Conservation (phyloP, 2,329 filamentous ascomycete species). For the Aspergillus phoenicis region DNA sequence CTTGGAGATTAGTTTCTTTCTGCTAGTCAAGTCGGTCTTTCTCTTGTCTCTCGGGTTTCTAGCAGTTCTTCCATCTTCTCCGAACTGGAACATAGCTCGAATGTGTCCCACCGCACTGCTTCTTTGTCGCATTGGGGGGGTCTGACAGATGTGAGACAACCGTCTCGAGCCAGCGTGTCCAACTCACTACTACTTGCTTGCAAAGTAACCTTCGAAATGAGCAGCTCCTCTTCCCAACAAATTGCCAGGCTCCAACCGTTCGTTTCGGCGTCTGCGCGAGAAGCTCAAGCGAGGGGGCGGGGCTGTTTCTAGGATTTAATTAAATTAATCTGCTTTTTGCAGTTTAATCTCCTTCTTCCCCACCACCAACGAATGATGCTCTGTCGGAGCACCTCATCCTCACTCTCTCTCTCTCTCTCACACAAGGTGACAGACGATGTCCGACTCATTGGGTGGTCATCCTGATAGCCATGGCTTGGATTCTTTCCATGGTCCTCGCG, state of each 20-base stretch:
- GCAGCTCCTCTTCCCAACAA: not conserved
- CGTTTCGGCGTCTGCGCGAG: not conserved
- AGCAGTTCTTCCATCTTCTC: not conserved
- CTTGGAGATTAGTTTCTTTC: too few species aligned
- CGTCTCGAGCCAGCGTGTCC: not conserved
- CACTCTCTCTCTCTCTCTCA: too few species aligned
- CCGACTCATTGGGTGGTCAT: not conserved
- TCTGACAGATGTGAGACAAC: not conserved
- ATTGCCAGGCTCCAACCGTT: not conserved
- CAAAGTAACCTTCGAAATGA: not conserved
- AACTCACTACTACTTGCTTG: not conserved
- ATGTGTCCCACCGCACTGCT: too few species aligned
- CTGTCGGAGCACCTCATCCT: not conserved
- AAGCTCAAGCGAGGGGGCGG: slow-evolving; percentile 9
- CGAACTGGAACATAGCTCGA: not conserved
- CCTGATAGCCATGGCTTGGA: not conserved
- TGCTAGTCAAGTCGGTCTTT: too few species aligned
- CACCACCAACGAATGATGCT: slow-evolving; percentile 6
- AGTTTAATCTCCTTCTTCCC: slow-evolving; percentile 9
- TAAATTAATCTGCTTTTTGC: slow-evolving; percentile 4
- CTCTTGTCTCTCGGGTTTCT: not conserved
- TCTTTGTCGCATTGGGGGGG: not conserved
- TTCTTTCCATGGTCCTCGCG: not conserved
- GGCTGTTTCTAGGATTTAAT: slow-evolving; percentile 3
- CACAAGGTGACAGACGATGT: too few species aligned